Evolutionary conservation across 2,329 filamentous ascomycete genomes (phyloP), one percentile per base, ranked within the genome.

Genomic region (Macrophomina phaseolina): DNA sequence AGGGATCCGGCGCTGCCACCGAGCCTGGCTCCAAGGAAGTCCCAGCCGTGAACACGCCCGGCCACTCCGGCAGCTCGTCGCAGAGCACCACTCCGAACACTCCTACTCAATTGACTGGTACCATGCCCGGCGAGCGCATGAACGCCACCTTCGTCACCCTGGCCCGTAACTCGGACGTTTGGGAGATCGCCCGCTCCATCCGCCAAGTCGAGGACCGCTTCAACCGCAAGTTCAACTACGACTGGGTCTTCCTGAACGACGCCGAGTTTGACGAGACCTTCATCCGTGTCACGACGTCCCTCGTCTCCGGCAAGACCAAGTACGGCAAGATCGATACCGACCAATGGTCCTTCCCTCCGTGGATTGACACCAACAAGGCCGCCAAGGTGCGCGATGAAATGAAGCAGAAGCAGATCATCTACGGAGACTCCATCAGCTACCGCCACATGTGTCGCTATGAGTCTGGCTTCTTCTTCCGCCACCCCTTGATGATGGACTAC

Each of bases 381-480:
- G 87, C 88, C 75, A 91, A 92, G 80, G 93, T 95, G 68, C 91
- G 95, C 69, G 90, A 97, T 82, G 92, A 97, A 73, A 99, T 99
- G 95, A 89, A 88, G 66, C 87, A 92, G 78, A 89, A 90, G 77
- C 96, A 97, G 83, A 97, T 99, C 79, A 99, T 99, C 81, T 99
- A 99, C 78, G 95, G 95, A 68, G 95, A 98, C 80, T 97, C 93
- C 11, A 83, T 97, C 81, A 97, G 92, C 82, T 99, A 99, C 84
- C 90, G 95, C 70, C 96, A 99, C 85, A 99, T 99, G 95, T 99
- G 95, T 82, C 92, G 95, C 70, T 99, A 97, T 78, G 95, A 99
- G 81, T 98, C 94, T 7, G 95, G 95, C 46, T 99, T 99, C 86
- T 99, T 99, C 86, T 99, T 98, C 88, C 93, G 91, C 69, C 95